A percentile compares a stretch with the other conserved stretches of the same genome.
Evolutionary conservation across 441 rosid genomes (phyloP).

Genomic region (Bruguiera hainesii): DNA sequence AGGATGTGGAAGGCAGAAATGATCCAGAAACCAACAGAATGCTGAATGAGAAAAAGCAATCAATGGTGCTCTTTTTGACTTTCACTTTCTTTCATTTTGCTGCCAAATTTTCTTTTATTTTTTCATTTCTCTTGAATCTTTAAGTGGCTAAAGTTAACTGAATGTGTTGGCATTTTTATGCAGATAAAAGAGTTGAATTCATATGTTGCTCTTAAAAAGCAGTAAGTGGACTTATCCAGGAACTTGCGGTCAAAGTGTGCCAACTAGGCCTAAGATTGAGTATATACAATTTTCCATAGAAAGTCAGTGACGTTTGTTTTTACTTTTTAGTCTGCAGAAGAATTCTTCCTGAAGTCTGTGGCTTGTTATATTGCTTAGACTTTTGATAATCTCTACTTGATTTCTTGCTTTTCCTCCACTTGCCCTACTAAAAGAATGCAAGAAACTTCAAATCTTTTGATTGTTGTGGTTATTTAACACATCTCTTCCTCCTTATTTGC

Average conservation of each 20-base stretch:
- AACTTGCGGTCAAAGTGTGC: background rate
- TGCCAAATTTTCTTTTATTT: background rate
- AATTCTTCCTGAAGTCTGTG: no score
- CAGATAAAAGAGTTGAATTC: conserved; percentile 97
- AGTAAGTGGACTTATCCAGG: conserved; percentile 40
- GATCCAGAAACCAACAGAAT: conserved; percentile 60
- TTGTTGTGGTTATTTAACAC: no score
- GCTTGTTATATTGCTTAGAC: no score
- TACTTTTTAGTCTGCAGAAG: no score
- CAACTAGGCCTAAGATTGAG: background rate
- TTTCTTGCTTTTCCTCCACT: no score
- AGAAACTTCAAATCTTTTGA: no score
- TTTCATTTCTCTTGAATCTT: background rate
- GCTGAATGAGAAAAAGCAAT: conserved; percentile 81
- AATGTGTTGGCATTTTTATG: conserved; percentile 30
- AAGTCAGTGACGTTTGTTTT: no score
- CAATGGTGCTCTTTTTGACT: conserved; percentile 46
- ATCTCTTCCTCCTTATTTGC: no score
- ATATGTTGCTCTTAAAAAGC: conserved; percentile 84
- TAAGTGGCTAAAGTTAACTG: conserved; percentile 16
- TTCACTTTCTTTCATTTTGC: conserved; percentile 4
- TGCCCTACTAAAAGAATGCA: no score
- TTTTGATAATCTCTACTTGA: no score
- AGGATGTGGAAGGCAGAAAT: conserved; percentile 55
- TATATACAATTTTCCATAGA: background rate